Evolutionary conservation across 2,329 filamentous ascomycete species (phyloP).

Genomic region (Colletotrichum sojae): DNA sequence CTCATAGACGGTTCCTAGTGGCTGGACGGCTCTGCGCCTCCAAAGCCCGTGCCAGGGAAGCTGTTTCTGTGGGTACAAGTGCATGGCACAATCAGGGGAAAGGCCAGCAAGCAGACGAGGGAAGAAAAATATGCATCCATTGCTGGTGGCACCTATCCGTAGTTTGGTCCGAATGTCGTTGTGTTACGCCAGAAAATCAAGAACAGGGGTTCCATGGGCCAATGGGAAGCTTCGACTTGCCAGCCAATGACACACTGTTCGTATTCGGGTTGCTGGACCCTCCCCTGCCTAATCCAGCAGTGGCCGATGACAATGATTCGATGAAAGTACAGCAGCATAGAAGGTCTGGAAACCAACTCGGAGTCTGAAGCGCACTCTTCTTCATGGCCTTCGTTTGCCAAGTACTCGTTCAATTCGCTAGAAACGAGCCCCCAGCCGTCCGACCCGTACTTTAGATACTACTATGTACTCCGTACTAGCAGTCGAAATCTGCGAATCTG

Average conservation of each 20-base stretch:
- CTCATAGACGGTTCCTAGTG: constrained; percentile 2
- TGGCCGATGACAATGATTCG: constrained; percentile 36
- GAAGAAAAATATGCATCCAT: background rate
- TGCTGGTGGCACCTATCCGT: background rate
- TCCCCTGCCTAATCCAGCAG: constrained; percentile 30
- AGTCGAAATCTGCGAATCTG: constrained; percentile 22
- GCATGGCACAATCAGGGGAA: background rate
- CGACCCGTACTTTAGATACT: background rate
- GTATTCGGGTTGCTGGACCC: constrained; percentile 40
- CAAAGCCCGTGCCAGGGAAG: constrained; percentile 2
- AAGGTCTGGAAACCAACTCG: constrained; percentile 29
- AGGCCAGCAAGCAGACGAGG: background rate
- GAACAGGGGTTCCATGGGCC: constrained; percentile 21
- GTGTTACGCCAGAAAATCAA: constrained; percentile 34
- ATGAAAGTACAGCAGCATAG: constrained; percentile 21
- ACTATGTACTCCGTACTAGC: no score
- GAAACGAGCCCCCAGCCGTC: constrained; percentile 8
- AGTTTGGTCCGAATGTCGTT: constrained; percentile 2
- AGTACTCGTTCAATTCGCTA: background rate
- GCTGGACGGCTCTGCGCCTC: background rate
- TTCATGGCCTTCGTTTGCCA: background rate
- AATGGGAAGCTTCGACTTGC: constrained; percentile 20
- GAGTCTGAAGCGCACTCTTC: constrained; percentile 18
- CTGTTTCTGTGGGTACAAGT: background rate
- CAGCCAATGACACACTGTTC: constrained; percentile 37